Conservation (phyloP, 768 basidiomycete species). For the Xerocomellus dryophilus region DNA sequence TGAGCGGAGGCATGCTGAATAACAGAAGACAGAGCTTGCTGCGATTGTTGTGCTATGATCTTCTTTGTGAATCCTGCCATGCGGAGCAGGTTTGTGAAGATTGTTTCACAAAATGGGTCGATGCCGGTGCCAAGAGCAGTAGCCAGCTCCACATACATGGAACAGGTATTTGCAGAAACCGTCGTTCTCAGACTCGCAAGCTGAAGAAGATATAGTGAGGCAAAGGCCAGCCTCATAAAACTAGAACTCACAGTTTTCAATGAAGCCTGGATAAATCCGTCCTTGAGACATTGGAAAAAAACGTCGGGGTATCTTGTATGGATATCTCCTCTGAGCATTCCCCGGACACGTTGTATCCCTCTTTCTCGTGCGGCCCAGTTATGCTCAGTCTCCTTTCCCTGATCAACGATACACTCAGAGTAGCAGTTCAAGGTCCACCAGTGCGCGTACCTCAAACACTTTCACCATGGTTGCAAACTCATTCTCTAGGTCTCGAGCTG, state of each 20-base stretch:
- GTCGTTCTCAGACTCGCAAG: conserved; percentile 89
- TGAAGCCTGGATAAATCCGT: conserved; percentile 76
- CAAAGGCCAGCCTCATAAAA: background rate
- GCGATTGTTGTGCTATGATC: conserved; percentile 82
- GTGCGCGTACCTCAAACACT: conserved; percentile 66
- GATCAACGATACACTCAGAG: conserved; percentile 2
- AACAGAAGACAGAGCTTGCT: conserved; percentile 63
- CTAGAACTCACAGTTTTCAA: conserved; percentile 71
- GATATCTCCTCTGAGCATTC: conserved; percentile 87
- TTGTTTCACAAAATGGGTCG: conserved; percentile 76
- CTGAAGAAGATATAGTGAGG: conserved; percentile 38
- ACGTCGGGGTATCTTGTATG: conserved; percentile 68
- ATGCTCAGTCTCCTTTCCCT: conserved; percentile 97
- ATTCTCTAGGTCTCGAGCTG: conserved; percentile 75
- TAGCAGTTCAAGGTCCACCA: background rate
- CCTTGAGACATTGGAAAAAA: conserved; percentile 73
- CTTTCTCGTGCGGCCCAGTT: conserved; percentile 89
- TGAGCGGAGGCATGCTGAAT: conserved; percentile 68
- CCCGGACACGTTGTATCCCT: conserved; percentile 72
- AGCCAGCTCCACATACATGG: conserved; percentile 74
- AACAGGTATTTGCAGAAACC: conserved; percentile 73
- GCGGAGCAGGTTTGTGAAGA: conserved; percentile 74
- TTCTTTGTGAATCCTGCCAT: conserved; percentile 94
- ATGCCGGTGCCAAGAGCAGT: conserved; percentile 59
- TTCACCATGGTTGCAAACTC: conserved; percentile 81